A percentile compares a stretch with the other conserved stretches of the same genome.
Conservation (phyloP, 2,329 filamentous ascomycete species). For the Beauveria varroae region DNA sequence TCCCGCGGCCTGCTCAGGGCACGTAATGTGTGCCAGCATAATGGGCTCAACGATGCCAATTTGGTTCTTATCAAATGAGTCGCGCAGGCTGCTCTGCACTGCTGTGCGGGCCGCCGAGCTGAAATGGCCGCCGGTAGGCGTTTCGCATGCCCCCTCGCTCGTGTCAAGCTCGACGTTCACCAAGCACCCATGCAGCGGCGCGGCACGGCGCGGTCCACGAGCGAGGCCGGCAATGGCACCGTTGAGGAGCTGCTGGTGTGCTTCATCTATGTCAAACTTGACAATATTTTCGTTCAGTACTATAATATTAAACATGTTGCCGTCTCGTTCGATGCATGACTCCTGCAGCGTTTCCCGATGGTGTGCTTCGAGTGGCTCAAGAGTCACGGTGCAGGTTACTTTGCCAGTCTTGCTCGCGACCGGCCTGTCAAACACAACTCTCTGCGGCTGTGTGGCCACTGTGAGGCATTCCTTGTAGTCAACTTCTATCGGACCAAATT, state of each 20-base stretch:
- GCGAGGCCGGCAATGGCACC: slow-evolving; percentile 78
- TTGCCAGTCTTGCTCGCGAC: slow-evolving; percentile 74
- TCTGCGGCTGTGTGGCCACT: slow-evolving; percentile 45
- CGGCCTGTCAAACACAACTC: slow-evolving; percentile 65
- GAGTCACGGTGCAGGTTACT: slow-evolving; percentile 62
- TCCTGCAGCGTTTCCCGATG: slow-evolving; percentile 30
- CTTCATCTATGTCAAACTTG: slow-evolving; percentile 42
- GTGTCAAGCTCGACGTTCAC: slow-evolving; percentile 65
- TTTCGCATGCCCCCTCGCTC: slow-evolving; percentile 42
- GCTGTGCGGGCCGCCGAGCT: slow-evolving; percentile 54
- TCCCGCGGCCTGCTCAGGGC: slow-evolving; percentile 75
- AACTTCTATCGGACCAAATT: slow-evolving; percentile 89
- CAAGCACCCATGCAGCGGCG: slow-evolving; percentile 69
- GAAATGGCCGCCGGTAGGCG: slow-evolving; percentile 61
- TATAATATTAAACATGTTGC: slow-evolving; percentile 58
- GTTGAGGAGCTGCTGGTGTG: slow-evolving; percentile 59
- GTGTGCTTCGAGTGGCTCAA: slow-evolving; percentile 52
- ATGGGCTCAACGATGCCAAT: slow-evolving; percentile 83
- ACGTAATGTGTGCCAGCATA: slow-evolving; percentile 81
- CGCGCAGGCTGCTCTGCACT: slow-evolving; percentile 60
- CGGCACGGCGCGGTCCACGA: slow-evolving; percentile 72
- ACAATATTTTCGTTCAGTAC: slow-evolving; percentile 41
- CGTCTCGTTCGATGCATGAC: slow-evolving; percentile 50
- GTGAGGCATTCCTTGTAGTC: slow-evolving; percentile 84
- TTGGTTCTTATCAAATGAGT: slow-evolving; percentile 44